These are phyloP conservation scores for Akanthomyces dipterigenus DNA, from an alignment of 2,329 filamentous ascomycete species.

Conservation along the genomic window DNA sequence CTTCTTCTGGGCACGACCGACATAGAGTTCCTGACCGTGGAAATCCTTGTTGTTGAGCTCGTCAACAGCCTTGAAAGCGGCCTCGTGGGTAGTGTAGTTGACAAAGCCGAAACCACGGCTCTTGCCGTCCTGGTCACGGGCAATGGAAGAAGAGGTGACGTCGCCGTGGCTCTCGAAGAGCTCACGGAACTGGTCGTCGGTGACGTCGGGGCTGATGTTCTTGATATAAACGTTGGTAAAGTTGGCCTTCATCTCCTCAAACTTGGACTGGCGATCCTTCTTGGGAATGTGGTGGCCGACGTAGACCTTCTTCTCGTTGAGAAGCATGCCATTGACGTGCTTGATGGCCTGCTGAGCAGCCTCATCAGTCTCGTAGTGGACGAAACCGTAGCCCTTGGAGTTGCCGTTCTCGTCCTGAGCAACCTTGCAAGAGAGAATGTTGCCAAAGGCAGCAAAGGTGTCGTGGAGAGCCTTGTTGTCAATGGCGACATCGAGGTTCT, in stretches of 20 bases:
- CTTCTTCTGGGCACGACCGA: conserved; percentile 99
- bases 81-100: conserved; percentile 90
- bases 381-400: conserved; percentile 98
- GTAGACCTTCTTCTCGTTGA: conserved; percentile 99
- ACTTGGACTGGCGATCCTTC: conserved; percentile 99
- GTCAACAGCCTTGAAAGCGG: conserved; percentile 78
- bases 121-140: conserved; percentile 83
- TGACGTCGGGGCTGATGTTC: conserved; percentile 81
- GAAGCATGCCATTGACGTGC: conserved; percentile 98
- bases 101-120: conserved; percentile 94
- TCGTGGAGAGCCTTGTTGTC: conserved; percentile 99
- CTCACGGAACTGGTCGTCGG: conserved; percentile 89
- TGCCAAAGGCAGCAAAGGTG: conserved; percentile 97
- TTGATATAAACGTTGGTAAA: conserved; percentile 99
- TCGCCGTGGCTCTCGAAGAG: conserved; percentile 90
- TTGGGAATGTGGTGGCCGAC: conserved; percentile 99
- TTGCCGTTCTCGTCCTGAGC: conserved; percentile 93
- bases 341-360: conserved; percentile 96
- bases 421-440: conserved; percentile 99
- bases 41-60: conserved; percentile 88
- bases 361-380: conserved; percentile 99
- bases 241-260: conserved; percentile 99
- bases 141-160: conserved; percentile 91
- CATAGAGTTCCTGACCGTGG: conserved; percentile 92
- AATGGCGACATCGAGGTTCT: conserved; percentile 97